Evolutionary conservation across 1,139 yeast species (phyloP), one percentile per base, ranked within the genome.

Genomic region (Trichomonascaceae sp.): DNA sequence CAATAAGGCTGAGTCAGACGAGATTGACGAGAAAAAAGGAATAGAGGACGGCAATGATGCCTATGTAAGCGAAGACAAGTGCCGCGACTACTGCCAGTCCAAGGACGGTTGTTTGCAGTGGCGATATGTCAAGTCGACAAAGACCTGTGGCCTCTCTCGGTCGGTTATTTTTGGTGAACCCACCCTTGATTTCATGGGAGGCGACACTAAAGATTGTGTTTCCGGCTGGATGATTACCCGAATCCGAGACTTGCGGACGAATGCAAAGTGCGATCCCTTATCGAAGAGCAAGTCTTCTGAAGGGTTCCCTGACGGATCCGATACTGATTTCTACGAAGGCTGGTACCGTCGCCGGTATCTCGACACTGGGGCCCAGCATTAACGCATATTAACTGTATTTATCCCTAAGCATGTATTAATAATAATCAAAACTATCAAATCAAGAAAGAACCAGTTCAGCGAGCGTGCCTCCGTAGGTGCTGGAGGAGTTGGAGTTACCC

Each of bases 221-320:
- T 47, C 56, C 2, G 60, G 60, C 4, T 55, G 49, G 48, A 37
- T 40, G 34, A 40, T 46, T 31, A 52, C 54, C 30, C 47, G 58
- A 17, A 52, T 59, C 23, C 47, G 52, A 13, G 39, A 36, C 5
- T 36, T 46, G 40, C 46, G 60, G 6, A 36, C 31, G 18, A 33
- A 32, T 9, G 34, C 32, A 18, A 31, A 17, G 8, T 53, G 56
- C 37, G 51, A 52, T 43, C 36, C 40, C 13, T 28, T 47, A 17
- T 30, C 30, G 14, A 32, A 20, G 27, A 26, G 29, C 13, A 27
- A 23, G 13, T 6, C 17, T 9, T n/a, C 11, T 13, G 41, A 39
- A 6, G 41, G 43, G 4, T 11, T 18, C 9, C 32, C 33, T 5
- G 41, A 35, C 20, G 44, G 40, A 6, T 16, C 30, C 23, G 37